Evolutionary conservation across 2,329 filamentous ascomycete genomes (phyloP).

Genomic region (Fusarium lyarnte): DNA sequence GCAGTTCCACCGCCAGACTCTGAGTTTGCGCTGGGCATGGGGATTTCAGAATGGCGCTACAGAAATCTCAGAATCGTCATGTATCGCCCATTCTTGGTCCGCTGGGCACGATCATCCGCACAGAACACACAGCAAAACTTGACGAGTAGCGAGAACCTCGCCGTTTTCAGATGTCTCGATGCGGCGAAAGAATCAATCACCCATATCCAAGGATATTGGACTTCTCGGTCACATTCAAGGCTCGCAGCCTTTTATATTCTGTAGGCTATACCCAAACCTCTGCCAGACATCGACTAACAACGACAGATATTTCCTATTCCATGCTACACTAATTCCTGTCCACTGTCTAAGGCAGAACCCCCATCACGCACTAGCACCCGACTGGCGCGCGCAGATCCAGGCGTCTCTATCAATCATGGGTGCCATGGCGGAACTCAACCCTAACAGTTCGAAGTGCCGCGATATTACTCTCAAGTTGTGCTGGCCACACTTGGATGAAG

Average conservation of each 20-base stretch:
- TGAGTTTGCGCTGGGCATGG: constrained; percentile 15
- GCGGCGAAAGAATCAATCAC: constrained; percentile 23
- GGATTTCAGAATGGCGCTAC: constrained; percentile 20
- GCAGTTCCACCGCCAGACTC: constrained; percentile 5
- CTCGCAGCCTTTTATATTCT: constrained; percentile 26
- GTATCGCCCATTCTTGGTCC: constrained; percentile 26
- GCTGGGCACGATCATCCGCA: constrained; percentile 13
- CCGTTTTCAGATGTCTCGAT: constrained; percentile 24
- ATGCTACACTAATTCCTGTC: constrained; percentile 25
- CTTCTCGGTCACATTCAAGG: constrained; percentile 15
- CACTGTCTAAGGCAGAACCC: constrained; percentile 24
- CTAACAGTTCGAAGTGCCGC: constrained; percentile 34
- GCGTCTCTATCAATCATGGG: constrained; percentile 28
- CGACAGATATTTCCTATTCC: constrained; percentile 18
- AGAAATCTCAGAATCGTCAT: constrained; percentile 26
- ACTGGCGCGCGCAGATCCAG: constrained; percentile 30
- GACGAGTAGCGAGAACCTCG: constrained; percentile 21
- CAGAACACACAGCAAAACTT: constrained; percentile 15
- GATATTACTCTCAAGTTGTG: constrained; percentile 33
- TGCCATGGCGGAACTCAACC: constrained; percentile 28
- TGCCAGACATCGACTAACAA: background rate
- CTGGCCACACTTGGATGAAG: constrained; percentile 30
- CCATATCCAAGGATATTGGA: constrained; percentile 17
- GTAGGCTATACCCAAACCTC: background rate
- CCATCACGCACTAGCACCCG: constrained; percentile 9